Base-by-base conservation (phyloP, 441 rosid genomes). In the Pelargonium cotyledonis region DNA sequence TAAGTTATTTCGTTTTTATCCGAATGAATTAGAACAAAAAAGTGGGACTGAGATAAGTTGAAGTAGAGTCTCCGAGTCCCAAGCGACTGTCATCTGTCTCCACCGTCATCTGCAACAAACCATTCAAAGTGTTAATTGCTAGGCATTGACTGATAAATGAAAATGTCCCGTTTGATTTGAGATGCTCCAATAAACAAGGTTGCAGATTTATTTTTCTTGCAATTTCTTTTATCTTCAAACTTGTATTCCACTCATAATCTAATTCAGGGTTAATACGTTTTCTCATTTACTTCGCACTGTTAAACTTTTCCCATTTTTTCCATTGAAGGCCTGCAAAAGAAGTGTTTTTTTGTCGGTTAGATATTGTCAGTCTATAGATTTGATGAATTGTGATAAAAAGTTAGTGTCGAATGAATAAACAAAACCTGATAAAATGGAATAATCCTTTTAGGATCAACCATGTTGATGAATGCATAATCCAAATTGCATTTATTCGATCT, bases 401-500 rank as follows among this genome's bases (percentile, higher is more conserved):
- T 5, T 53, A 53, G 2, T 11, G 57, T n/a, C 16, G n/a, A 51
- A 51, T 11, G 19, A 51, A 51, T 44, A 65, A 10, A 67, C n/a
- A 2, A 23, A 40, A 81, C 85, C 85, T 79, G 75, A 76, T 72
- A 73, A 68, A 81, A 79, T 16, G 80, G 80, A 65, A 81, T 75
- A 26, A 81, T 76, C 68, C 79, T 74, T 67, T 68, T 41, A 47
- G 82, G 80, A 67, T 76, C 76, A 18, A 71, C 71, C 65, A 81
- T 79, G 72, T 81, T 81, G 77, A 81, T 81, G 77, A 81, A 81
- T 63, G 85, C 82, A 79, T 81, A 81, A 21, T 82, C 85, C 57
- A 81, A 82, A 61, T 81, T 81, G 75, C 85, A 81, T 68, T 81
- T 81, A 73, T 81, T n/a, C n/a, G n/a, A n/a, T 81, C 85, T 81